phyloP scores from a whole-genome alignment of 2,329 filamentous ascomycete genomes.

The Alternaria gansuensis region DNA sequence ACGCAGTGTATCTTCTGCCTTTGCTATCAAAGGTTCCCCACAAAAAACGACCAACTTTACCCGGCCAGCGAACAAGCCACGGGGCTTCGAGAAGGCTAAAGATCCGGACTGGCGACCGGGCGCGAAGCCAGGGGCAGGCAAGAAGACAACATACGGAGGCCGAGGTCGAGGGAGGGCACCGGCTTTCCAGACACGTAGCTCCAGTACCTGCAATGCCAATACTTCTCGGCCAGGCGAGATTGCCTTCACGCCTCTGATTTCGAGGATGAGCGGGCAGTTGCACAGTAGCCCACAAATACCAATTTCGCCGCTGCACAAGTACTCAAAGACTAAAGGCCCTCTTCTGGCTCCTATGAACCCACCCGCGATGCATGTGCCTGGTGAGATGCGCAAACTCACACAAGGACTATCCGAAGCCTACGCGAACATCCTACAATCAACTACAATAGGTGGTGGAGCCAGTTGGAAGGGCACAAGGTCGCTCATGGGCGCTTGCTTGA shows the following conservation, averaged over 20 bases:
- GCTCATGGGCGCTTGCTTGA: constrained; percentile 52
- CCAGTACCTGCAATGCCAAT: constrained; percentile 8
- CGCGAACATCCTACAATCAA: constrained; percentile 49
- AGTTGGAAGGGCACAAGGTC: constrained; percentile 49
- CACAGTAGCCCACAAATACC: constrained; percentile 45
- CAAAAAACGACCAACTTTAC: constrained; percentile 41
- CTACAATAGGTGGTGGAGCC: constrained; percentile 29
- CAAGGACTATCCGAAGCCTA: constrained; percentile 47
- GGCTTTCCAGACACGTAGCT: constrained; percentile 6
- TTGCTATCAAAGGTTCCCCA: constrained; percentile 38
- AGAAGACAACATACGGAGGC: constrained; percentile 49
- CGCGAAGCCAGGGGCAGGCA: constrained; percentile 32
- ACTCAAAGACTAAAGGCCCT: constrained; percentile 35
- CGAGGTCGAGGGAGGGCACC: constrained; percentile 33
- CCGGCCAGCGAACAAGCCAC: constrained; percentile 40
- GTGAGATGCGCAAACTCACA: constrained; percentile 43
- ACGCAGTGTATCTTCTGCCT: constrained; percentile 34
- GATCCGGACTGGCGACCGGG: constrained; percentile 52
- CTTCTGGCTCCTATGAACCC: constrained; percentile 34
- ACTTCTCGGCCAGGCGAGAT: constrained; percentile 45
- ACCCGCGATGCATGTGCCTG: constrained; percentile 35
- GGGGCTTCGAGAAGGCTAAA: constrained; percentile 44
- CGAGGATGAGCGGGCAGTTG: constrained; percentile 39
- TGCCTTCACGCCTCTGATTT: constrained; percentile 48
- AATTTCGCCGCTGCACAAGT: constrained; percentile 39